These are phyloP conservation scores for Chaetomidium leptoderma DNA, from an alignment of 495 filamentous ascomycete genomes.

Conservation along the genomic window DNA sequence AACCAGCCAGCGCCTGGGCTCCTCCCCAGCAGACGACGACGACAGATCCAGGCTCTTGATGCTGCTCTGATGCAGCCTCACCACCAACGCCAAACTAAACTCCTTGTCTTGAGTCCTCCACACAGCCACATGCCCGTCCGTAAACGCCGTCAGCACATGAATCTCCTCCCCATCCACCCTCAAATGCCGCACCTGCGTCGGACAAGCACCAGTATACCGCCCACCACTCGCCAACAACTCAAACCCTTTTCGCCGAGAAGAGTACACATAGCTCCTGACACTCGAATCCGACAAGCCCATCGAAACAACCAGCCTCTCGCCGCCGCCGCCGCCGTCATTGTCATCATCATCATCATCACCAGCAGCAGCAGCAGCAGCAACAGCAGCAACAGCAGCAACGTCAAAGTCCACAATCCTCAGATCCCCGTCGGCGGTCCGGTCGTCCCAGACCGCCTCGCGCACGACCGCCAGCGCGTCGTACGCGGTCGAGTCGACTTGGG, in stretches of 20 bases:
- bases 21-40: constrained; percentile 20
- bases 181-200: constrained; percentile 63
- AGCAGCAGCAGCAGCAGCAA: neutral
- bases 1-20: constrained; percentile 42
- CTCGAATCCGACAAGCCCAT: constrained; percentile 77
- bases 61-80: constrained; percentile 67
- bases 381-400: constrained; percentile 24
- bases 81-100: constrained; percentile 17
- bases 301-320: constrained; percentile 54
- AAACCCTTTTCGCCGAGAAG: constrained; percentile 37
- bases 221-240: constrained; percentile 50
- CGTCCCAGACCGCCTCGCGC: constrained; percentile 58
- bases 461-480: constrained; percentile 53
- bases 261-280: constrained; percentile 62
- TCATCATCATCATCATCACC: neutral
- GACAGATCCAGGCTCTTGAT: constrained; percentile 56
- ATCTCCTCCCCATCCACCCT: constrained; percentile 33
- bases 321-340: constrained; percentile 31
- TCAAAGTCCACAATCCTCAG: constrained; percentile 74
- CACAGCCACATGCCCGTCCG: constrained; percentile 43
- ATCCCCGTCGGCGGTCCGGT: constrained; percentile 59
- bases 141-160: constrained; percentile 50
- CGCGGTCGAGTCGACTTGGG: constrained; percentile 42
- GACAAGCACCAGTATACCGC: constrained; percentile 74
- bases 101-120: constrained; percentile 26